Conservation (phyloP, 805 yeast genomes). For the Saturnispora zaruensis region DNA sequence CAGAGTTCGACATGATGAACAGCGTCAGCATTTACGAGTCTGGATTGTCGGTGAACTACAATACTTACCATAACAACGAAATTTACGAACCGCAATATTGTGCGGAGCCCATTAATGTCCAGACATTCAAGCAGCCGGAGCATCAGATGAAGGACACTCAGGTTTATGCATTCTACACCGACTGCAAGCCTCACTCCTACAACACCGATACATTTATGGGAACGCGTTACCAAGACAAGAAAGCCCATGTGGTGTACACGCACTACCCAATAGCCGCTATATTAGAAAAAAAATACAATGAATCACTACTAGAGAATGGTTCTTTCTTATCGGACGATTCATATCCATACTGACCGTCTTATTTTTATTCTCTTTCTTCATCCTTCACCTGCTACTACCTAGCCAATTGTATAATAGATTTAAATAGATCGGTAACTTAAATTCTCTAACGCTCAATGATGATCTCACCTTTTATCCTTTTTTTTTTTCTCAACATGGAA, state of each 20-base stretch:
- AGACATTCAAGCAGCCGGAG: not conserved
- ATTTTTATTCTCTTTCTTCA: not conserved
- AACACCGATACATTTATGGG: not conserved
- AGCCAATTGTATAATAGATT: not conserved
- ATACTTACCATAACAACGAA: not conserved
- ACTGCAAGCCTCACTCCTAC: not conserved
- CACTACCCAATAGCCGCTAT: not conserved
- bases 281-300: not conserved
- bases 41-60: not conserved
- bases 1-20: not conserved
- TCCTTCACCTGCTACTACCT: not conserved
- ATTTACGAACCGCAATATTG: not conserved
- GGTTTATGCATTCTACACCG: not conserved
- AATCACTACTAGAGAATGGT: not conserved
- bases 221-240: not conserved
- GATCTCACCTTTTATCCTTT: not conserved
- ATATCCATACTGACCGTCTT: not conserved
- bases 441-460: too few relatives aligned
- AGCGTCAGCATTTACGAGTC: not conserved
- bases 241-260: not conserved
- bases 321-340: not conserved
- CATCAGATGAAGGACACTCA: not conserved
- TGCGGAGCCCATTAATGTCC: not conserved
- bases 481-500: too few relatives aligned
- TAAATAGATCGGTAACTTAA: not conserved